Evolutionary conservation across 371 early-diverging fungal species (phyloP), one percentile per base, ranked within the genome.

Genomic region (Haplosporangium sp.): DNA sequence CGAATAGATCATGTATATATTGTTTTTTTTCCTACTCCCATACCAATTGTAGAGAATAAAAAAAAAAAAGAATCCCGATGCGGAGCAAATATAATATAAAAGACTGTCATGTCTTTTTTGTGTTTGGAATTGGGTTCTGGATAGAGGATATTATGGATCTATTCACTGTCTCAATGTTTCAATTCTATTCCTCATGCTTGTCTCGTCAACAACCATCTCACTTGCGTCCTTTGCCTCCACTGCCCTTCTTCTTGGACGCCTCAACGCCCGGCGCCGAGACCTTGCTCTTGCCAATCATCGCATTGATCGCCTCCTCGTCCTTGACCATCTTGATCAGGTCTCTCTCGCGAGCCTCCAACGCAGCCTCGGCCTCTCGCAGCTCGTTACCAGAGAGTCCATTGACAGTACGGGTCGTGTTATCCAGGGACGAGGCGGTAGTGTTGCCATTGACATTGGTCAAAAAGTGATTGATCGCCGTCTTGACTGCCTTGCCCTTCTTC

Each of bases 401-500:
- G 0, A 51, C 75, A 12, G n/a, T 53, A 8, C 7, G 41, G 20
- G 14, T 36, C 2, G 40, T 12, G 21, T 29, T 48, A 20, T 10
- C 41, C 16, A 20, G 46, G 59, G 47, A 36, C 61, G 54, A 36
- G 36, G 43, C 13, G 41, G 42, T 14, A 8, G 21, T 53, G 47
- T 58, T 46, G 42, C 59, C 61, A 47, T 64, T 71, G 55, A 70
- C 42, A 21, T 62, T 64, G n/a, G 64, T 62, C 64, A 71, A 59
- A 63, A 74, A 67, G 60, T 64, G 69, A 13, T 67, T 61, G 59
- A 69, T 56, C 6, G 65, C 65, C 14, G 67, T 55, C 57, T 69
- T 83, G 58, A 67, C 67, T 69, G 88, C 93, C 85, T 98, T 98
- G 60, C 99, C 99, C 84, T 96, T 96, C 81, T 99, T 99, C 72